Conservation (phyloP, 2,329 filamentous ascomycete genomes). For the Colletotrichum lini region DNA sequence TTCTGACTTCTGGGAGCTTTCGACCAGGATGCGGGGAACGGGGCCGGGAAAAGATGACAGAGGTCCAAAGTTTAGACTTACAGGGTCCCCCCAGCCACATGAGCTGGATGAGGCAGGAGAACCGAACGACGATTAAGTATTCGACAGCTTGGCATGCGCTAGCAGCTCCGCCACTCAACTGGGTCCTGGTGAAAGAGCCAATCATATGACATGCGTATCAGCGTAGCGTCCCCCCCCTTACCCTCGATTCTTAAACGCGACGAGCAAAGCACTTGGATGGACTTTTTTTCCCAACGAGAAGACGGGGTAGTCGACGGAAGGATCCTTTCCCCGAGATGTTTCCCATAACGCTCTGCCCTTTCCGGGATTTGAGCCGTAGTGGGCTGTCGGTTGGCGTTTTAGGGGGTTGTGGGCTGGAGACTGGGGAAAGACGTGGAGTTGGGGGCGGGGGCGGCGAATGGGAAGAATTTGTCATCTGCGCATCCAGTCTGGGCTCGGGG, state of each 20-base stretch:
- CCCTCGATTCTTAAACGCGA: no score
- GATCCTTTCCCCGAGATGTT: background rate
- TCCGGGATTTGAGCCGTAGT: background rate
- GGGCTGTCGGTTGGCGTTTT: background rate
- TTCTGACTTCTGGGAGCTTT: background rate
- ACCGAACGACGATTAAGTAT: constrained; percentile 23
- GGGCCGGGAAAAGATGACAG: constrained; percentile 6
- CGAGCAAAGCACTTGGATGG: no score
- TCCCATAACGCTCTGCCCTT: background rate
- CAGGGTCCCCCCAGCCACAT: constrained; percentile 16
- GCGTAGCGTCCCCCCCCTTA: background rate
- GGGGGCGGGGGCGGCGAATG: background rate
- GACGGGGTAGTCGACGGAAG: background rate
- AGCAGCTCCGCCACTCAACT: constrained; percentile 35
- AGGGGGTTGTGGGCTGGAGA: background rate
- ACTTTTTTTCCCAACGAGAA: background rate
- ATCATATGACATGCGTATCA: constrained; percentile 17
- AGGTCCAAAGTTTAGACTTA: constrained; percentile 14
- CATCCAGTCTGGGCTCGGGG: background rate
- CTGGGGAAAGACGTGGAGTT: constrained; percentile 1
- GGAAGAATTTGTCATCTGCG: constrained; percentile 1
- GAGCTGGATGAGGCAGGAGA: constrained; percentile 29
- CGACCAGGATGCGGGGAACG: constrained; percentile 10
- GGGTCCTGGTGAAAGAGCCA: background rate
- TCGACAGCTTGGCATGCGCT: constrained; percentile 38